Base-by-base conservation (phyloP, 106 monocot species). In the Allium sativum region DNA sequence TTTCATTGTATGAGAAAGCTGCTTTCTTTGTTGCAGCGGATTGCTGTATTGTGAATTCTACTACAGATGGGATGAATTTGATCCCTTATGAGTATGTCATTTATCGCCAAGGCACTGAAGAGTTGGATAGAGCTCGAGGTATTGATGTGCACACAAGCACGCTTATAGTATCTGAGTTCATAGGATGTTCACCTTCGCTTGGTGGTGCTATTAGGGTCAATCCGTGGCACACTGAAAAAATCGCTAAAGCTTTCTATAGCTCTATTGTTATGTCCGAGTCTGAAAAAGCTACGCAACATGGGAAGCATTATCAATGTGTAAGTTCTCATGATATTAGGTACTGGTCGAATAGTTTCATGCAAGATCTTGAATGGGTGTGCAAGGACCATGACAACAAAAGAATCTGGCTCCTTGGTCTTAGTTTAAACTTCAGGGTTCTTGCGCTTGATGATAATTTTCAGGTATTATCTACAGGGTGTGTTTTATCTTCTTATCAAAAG, bases 11-110 rank as follows among this genome's bases (percentile, higher is more conserved):
- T 22, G 84, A 84, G 22, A 79, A 52, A 48, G 66, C 76, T 21
- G 84, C 84, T 44, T 84, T 56, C 42, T 84, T 79, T 73, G 68
- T 61, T 3, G 64, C 68, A 12, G 64, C 84, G 19, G 84, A 84
- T 9, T 84, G 79, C 47, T 75, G 71, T 42, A 65, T 86, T 20
- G 84, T 85, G 6, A 85, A 77, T 44, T 72, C 86, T 45, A 75
- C 82, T 10, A 71, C 82, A 61, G 86, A 86, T 67, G 86, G 82
- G 7, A 82, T 86, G 86, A 86, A 86, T 59, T 70, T 86, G 45
- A 69, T 76, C 42, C 78, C 82, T 3, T 86, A 86, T 59, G 72
- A 86, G 50, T 86, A 86, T 56, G 72, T 71, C 18, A 71, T 82
- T 9, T 82, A 75, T 48, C 52, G 86, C 12, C 72, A 86, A 56